phyloP scores from a whole-genome alignment of 352 stramenopile genomes.

The Globisporangium recalcitrans region DNA sequence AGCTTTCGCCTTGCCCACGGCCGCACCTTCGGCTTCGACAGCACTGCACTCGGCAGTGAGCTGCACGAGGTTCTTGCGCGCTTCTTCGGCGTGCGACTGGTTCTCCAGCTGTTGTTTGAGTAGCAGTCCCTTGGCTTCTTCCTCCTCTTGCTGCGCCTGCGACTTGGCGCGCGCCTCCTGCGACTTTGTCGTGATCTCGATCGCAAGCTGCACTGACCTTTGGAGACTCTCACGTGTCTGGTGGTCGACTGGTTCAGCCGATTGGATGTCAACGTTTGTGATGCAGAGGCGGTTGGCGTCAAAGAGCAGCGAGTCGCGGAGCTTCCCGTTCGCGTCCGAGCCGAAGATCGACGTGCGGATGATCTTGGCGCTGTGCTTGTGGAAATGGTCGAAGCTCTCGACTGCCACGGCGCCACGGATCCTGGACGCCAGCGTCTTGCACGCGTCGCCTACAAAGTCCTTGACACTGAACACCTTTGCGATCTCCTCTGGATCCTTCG shows the following conservation, averaged over 20 bases:
- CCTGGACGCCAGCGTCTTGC: conserved; percentile 72
- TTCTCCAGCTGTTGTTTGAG: conserved; percentile 78
- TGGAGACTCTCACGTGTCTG: conserved; percentile 71
- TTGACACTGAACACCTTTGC: conserved; percentile 80
- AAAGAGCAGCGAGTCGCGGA: conserved; percentile 56
- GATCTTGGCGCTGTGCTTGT: conserved; percentile 81
- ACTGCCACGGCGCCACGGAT: conserved; percentile 71
- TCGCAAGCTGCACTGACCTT: conserved; percentile 79
- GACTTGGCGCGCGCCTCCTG: conserved; percentile 76
- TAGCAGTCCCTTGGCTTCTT: conserved; percentile 67
- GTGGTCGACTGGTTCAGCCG: conserved; percentile 66
- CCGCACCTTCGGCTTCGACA: conserved; percentile 57
- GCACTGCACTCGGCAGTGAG: conserved; percentile 64
- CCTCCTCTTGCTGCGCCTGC: conserved; percentile 76
- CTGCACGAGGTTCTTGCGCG: conserved; percentile 73
- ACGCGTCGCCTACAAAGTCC: conserved; percentile 76
- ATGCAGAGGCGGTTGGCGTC: conserved; percentile 73
- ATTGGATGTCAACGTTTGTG: conserved; percentile 82
- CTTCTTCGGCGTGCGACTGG: conserved; percentile 62
- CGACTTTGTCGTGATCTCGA: conserved; percentile 83
- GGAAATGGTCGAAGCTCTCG: conserved; percentile 76
- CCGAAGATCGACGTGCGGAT: conserved; percentile 80
- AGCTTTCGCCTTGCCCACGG: conserved; percentile 57
- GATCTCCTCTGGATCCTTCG: conserved; percentile 40
- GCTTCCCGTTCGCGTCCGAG: conserved; percentile 44